Conservation (phyloP, 306 rosid species). For the Fagus crenata region DNA sequence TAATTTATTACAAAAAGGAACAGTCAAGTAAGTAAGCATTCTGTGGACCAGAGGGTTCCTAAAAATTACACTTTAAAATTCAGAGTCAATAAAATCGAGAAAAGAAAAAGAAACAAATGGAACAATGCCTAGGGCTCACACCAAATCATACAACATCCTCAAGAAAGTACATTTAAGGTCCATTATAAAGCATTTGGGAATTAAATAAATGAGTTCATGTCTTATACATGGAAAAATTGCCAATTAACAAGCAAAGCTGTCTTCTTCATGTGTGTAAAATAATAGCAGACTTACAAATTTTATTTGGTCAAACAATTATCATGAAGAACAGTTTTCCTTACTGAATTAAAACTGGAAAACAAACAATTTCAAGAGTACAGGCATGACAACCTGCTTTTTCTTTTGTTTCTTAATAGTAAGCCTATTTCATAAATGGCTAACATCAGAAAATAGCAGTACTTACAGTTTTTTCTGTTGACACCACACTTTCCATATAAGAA, state of each 20-base stretch:
- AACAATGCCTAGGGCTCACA: no score
- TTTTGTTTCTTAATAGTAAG: background rate
- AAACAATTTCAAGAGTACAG: background rate
- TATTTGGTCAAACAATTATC: background rate
- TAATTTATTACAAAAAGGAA: no score
- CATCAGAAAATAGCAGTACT: constrained; percentile 31
- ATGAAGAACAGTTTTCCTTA: no score
- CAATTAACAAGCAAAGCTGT: background rate
- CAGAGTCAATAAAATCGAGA: no score
- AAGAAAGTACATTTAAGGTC: no score
- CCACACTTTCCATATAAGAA: constrained; percentile 66
- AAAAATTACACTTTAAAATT: no score
- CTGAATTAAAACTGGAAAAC: background rate
- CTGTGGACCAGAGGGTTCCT: no score
- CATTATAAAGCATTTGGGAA: no score
- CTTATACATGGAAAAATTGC: background rate
- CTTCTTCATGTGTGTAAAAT: background rate
- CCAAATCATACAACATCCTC: no score
- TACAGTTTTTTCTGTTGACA: constrained; percentile 58
- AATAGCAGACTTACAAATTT: background rate
- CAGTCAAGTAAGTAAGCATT: no score
- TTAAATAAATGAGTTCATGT: background rate
- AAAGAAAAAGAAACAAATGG: no score
- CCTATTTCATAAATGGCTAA: background rate
- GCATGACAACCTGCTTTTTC: background rate